phyloP scores from a whole-genome alignment of 192 early-diverging fungal genomes.

The Cetraspora pellucida region DNA sequence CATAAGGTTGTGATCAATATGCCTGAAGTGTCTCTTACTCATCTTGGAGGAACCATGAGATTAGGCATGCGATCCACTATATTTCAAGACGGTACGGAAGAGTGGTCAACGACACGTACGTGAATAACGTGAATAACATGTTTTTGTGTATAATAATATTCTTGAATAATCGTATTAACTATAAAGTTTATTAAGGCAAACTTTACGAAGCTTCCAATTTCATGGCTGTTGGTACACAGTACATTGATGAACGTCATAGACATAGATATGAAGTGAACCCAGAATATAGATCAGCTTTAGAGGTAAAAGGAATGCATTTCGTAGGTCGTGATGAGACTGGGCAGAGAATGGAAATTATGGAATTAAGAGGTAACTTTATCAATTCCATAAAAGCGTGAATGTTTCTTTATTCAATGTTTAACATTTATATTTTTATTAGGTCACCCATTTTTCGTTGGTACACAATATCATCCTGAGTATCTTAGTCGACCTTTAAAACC shows the following conservation, averaged over 20 bases:
- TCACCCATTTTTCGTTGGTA: constrained; percentile 94
- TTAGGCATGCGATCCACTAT: constrained; percentile 83
- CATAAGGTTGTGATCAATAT: constrained; percentile 91
- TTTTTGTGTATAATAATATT: background rate
- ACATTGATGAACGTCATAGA: constrained; percentile 83
- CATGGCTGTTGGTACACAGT: constrained; percentile 52
- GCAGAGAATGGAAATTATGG: constrained; percentile 98
- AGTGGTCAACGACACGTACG: constrained; percentile 65
- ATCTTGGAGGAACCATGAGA: constrained; percentile 97
- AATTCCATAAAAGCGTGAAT: background rate
- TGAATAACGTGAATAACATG: background rate
- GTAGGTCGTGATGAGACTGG: constrained; percentile 94
- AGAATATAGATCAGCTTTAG: constrained; percentile 70
- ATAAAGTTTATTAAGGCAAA: constrained; percentile 15
- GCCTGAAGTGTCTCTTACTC: constrained; percentile 93
- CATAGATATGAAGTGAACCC: constrained; percentile 99
- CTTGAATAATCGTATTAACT: background rate
- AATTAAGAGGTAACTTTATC: constrained; percentile 51
- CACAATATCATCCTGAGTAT: constrained; percentile 98
- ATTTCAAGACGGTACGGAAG: constrained; percentile 68
- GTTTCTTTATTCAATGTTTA: background rate
- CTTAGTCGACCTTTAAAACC: constrained; percentile 92
- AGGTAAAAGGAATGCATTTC: constrained; percentile 82
- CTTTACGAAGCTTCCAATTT: background rate
- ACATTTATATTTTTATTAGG: constrained; percentile 36